phyloP scores from a whole-genome alignment of 257 asterid genomes.

The Solanum tarijense region DNA sequence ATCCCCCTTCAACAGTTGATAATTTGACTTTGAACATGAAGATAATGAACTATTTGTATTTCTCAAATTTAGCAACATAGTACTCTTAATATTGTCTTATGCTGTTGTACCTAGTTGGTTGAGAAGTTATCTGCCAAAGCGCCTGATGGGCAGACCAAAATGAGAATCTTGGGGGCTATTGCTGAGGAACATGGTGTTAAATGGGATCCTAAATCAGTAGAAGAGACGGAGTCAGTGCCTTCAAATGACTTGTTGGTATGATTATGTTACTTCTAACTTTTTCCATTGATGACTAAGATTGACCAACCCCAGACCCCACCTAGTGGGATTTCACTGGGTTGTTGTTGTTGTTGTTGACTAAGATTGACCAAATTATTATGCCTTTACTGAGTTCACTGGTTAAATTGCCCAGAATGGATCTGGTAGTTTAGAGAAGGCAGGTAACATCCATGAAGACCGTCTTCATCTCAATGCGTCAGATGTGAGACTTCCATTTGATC shows the following conservation, averaged over 20 bases:
- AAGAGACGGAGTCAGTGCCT: constrained; percentile 29
- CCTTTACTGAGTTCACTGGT: background rate
- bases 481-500: constrained; percentile 26
- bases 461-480: constrained; percentile 21
- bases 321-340: too few relatives aligned
- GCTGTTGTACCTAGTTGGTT: constrained; percentile 47
- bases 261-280: constrained; percentile 9
- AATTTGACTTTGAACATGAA: background rate
- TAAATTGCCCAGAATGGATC: constrained; percentile 52
- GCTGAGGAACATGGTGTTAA: constrained; percentile 74
- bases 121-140: constrained; percentile 84
- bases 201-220: constrained; percentile 67
- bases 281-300: background rate
- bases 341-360: background rate
- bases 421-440: constrained; percentile 31
- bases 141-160: constrained; percentile 74
- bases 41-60: background rate
- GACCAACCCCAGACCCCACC: too few relatives aligned
- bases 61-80: background rate
- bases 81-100: constrained; percentile 4
- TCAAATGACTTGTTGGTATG: constrained; percentile 53
- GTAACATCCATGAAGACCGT: constrained; percentile 26
- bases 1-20: background rate
- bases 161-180: constrained; percentile 47
- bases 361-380: background rate